phyloP scores from a whole-genome alignment of 768 basidiomycete genomes.

The Kwoniella shandongensis region DNA sequence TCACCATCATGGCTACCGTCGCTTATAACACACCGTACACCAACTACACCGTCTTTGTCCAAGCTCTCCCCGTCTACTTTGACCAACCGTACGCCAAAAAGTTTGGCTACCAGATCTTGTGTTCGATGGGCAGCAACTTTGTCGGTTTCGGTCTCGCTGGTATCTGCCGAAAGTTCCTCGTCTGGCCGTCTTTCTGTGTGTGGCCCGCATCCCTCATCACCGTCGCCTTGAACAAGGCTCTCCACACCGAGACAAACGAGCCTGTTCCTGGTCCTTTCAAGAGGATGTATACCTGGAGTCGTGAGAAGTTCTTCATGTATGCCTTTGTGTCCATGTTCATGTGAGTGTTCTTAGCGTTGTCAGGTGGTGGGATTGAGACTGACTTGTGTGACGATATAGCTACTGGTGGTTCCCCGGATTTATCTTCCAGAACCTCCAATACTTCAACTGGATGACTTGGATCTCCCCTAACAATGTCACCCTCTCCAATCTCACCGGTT shows the following conservation, averaged over 20 bases:
- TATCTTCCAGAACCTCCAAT: slow-evolving; percentile 37
- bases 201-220: slow-evolving; percentile 36
- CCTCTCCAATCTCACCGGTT: slow-evolving; percentile 48
- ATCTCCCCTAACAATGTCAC: slow-evolving; percentile 55
- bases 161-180: slow-evolving; percentile 78
- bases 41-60: slow-evolving; percentile 30
- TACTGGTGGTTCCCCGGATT: slow-evolving; percentile 52
- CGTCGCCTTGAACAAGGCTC: slow-evolving; percentile 38
- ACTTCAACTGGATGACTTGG: slow-evolving; percentile 55
- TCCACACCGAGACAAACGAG: slow-evolving; percentile 66
- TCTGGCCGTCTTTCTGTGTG: slow-evolving; percentile 70
- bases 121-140: slow-evolving; percentile 76
- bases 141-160: slow-evolving; percentile 92
- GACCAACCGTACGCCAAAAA: slow-evolving; percentile 44
- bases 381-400: slow-evolving; percentile 28
- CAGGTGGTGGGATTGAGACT: not conserved
- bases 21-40: slow-evolving; percentile 43
- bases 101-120: slow-evolving; percentile 56
- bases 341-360: slow-evolving; percentile 14
- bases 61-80: slow-evolving; percentile 40
- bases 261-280: slow-evolving; percentile 90
- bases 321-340: slow-evolving; percentile 35
- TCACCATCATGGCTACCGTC: slow-evolving; percentile 48
- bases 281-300: slow-evolving; percentile 54
- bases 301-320: slow-evolving; percentile 30